Conservation (phyloP, 208 protist genomes). For the Crithidia bombi region DNA sequence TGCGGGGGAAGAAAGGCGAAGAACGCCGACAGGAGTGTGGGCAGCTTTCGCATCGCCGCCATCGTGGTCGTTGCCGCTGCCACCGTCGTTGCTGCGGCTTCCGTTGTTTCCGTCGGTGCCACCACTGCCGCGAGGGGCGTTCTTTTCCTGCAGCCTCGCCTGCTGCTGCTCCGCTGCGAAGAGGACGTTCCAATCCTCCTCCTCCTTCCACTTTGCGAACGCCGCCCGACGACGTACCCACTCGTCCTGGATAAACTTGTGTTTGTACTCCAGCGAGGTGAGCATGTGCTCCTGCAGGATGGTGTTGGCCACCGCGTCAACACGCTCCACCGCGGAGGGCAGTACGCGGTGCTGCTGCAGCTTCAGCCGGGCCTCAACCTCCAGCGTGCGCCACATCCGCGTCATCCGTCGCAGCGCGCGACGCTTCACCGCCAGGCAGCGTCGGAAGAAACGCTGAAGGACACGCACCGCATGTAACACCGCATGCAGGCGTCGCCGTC, state of each 20-base stretch:
- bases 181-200: conserved; percentile 38
- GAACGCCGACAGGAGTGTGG: not conserved
- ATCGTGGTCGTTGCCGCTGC: not conserved
- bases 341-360: conserved; percentile 60
- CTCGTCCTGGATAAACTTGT: conserved; percentile 61
- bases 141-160: not conserved
- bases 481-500: conserved; percentile 20
- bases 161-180: conserved; percentile 4
- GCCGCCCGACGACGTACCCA: conserved; percentile 44
- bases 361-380: conserved; percentile 63
- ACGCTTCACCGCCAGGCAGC: conserved; percentile 52
- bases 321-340: conserved; percentile 51
- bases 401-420: conserved; percentile 72
- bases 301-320: conserved; percentile 69
- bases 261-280: conserved; percentile 74
- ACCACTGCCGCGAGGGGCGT: too few species aligned
- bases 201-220: conserved; percentile 50
- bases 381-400: conserved; percentile 58
- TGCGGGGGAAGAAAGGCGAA: not conserved
- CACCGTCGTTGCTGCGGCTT: not conserved
- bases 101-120: not conserved
- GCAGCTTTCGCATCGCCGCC: not conserved
- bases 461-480: conserved; percentile 42
- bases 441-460: conserved; percentile 80
- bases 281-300: conserved; percentile 85